phyloP scores from a whole-genome alignment of 257 asterid genomes.

The Anisodus tanguticus region DNA sequence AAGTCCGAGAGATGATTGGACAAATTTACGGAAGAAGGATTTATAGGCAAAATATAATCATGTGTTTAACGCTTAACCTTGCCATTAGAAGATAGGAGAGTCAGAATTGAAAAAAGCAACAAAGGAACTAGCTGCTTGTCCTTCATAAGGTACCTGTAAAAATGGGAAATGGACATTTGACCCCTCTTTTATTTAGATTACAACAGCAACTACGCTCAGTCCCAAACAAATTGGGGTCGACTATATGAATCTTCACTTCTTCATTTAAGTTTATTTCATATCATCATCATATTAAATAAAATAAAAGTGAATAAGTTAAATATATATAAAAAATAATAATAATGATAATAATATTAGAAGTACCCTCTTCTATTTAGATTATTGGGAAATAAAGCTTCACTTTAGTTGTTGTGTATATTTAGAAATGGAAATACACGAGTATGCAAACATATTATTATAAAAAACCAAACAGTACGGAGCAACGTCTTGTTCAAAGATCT shows the following conservation, averaged over 20 bases:
- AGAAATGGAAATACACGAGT: not conserved
- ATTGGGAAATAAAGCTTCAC: not conserved
- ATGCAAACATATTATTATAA: not conserved
- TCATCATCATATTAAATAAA: too few relatives aligned
- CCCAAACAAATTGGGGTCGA: too few relatives aligned
- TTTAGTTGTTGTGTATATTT: not conserved
- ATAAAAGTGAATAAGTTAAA: too few relatives aligned
- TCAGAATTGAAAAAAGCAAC: not conserved
- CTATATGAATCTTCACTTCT: too few relatives aligned
- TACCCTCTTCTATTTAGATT: too few relatives aligned
- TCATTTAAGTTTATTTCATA: too few relatives aligned
- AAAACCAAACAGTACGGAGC: not conserved
- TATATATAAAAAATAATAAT: too few relatives aligned
- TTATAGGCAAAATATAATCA: not conserved
- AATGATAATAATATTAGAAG: too few relatives aligned
- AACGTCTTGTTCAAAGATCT: not conserved
- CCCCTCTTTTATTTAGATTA: too few relatives aligned
- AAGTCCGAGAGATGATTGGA: not conserved
- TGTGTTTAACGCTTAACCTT: conserved; percentile 1
- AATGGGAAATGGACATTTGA: not conserved
- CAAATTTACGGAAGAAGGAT: not conserved
- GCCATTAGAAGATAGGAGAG: not conserved
- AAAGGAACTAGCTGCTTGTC: not conserved
- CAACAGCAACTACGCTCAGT: too few relatives aligned
- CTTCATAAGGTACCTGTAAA: not conserved